Evolutionary conservation across 1,284 basidiomycete species (phyloP).

Genomic region (Entoloma clypeatum): DNA sequence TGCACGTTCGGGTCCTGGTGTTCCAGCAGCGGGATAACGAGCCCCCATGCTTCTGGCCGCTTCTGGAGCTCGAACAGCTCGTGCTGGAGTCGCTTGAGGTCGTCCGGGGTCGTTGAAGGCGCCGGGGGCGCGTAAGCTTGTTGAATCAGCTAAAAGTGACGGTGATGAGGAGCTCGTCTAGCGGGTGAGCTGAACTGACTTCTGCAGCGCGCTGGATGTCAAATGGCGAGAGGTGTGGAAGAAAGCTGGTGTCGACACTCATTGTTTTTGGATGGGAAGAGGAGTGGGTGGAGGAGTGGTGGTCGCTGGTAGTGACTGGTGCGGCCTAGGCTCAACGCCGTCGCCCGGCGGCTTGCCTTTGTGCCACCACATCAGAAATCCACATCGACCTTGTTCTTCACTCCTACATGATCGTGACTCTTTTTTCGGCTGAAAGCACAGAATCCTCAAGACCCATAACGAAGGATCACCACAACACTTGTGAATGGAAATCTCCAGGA

Average conservation of each 20-base stretch:
- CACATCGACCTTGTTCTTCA: too few relatives aligned
- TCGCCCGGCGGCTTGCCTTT: too few relatives aligned
- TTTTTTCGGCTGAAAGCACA: too few relatives aligned
- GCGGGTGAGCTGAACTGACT: conserved; percentile 29
- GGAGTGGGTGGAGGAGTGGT: too few relatives aligned
- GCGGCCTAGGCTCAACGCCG: too few relatives aligned
- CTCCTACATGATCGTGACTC: too few relatives aligned
- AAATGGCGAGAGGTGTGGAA: conserved; percentile 39
- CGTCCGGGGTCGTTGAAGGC: conserved; percentile 46
- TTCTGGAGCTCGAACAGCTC: conserved; percentile 75
- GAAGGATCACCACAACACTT: too few relatives aligned
- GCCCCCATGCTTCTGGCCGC: conserved; percentile 68
- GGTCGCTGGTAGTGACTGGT: too few relatives aligned
- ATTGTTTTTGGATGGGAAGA: too few relatives aligned
- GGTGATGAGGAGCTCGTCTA: conserved; percentile 5
- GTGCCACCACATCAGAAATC: too few relatives aligned
- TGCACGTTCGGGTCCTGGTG: conserved; percentile 76
- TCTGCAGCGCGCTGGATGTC: conserved; percentile 48
- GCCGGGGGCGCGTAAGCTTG: conserved; percentile 56
- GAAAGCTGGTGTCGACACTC: conserved; percentile 32
- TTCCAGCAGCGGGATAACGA: conserved; percentile 69
- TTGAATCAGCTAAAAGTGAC: conserved; percentile 38
- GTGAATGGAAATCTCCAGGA: too few relatives aligned
- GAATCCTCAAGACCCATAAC: too few relatives aligned
- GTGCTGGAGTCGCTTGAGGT: conserved; percentile 62